A percentile compares a stretch with the other conserved stretches of the same genome.
Conservation (phyloP, 768 basidiomycete species). For the Tricholomella constricta region DNA sequence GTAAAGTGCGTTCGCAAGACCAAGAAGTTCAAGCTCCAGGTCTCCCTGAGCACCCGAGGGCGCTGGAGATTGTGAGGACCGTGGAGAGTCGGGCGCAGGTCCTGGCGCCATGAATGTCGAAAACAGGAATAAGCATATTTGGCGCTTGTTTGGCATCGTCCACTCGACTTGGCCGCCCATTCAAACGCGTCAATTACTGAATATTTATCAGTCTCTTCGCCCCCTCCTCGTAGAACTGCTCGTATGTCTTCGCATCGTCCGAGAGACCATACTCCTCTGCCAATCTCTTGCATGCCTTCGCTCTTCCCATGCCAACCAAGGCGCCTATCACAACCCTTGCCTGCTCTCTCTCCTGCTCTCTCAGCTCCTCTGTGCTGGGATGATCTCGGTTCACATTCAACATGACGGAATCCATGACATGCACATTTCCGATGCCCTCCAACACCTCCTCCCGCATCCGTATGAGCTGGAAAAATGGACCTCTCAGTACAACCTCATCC, state of each 20-base stretch:
- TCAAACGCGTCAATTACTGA: neutral
- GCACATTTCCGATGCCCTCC: slow-evolving; percentile 3
- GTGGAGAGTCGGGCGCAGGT: slow-evolving; percentile 65
- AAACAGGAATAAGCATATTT: slow-evolving; percentile 10
- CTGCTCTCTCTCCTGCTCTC: slow-evolving; percentile 14
- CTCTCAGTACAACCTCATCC: slow-evolving; percentile 22
- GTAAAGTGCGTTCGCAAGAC: slow-evolving; percentile 76
- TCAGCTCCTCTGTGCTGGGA: slow-evolving; percentile 26
- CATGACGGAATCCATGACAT: slow-evolving; percentile 22
- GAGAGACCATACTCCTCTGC: slow-evolving; percentile 15
- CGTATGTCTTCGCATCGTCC: slow-evolving; percentile 17
- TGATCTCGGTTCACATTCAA: slow-evolving; percentile 24
- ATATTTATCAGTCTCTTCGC: slow-evolving; percentile 2
- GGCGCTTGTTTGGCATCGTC: slow-evolving; percentile 5
- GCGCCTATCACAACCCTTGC: slow-evolving; percentile 19
- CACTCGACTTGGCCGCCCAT: too few relatives aligned
- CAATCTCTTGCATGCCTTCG: slow-evolving; percentile 20
- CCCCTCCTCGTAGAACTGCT: slow-evolving; percentile 8
- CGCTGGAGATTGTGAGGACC: slow-evolving; percentile 72
- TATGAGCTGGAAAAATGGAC: slow-evolving; percentile 26
- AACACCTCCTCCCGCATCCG: slow-evolving; percentile 15
- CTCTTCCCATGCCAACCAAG: slow-evolving; percentile 20
- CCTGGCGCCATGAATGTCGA: slow-evolving; percentile 14
- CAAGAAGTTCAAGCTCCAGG: slow-evolving; percentile 73
- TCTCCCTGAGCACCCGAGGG: slow-evolving; percentile 73